phyloP scores from a whole-genome alignment of 1,284 basidiomycete species.

The Ceratobasidium sp. region DNA sequence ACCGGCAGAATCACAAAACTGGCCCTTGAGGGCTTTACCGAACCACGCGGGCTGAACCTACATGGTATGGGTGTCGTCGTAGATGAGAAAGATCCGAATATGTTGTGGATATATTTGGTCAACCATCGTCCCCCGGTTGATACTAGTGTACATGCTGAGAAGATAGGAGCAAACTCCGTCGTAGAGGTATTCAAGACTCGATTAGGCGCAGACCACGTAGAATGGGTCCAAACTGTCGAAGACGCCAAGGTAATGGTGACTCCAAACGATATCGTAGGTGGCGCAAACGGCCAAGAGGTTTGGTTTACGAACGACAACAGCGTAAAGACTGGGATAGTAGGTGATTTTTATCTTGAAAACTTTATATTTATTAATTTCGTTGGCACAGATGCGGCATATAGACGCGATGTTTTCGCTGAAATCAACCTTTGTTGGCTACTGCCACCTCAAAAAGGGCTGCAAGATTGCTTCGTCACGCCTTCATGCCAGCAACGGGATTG shows the following conservation, averaged over 20 bases:
- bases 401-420: slow-evolving; percentile 45
- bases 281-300: slow-evolving; percentile 67
- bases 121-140: slow-evolving; percentile 68
- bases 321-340: slow-evolving; percentile 65
- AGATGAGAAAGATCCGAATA: slow-evolving; percentile 60
- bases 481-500: slow-evolving; percentile 67
- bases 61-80: slow-evolving; percentile 80
- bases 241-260: slow-evolving; percentile 65
- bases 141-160: slow-evolving; percentile 54
- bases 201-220: slow-evolving; percentile 59
- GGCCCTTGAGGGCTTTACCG: slow-evolving; percentile 56
- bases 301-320: slow-evolving; percentile 74
- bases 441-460: slow-evolving; percentile 67
- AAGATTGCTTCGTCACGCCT: slow-evolving; percentile 62
- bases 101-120: slow-evolving; percentile 71
- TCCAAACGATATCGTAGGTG: slow-evolving; percentile 76
- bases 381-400: slow-evolving; percentile 50
- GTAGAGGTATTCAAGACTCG: slow-evolving; percentile 75
- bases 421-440: slow-evolving; percentile 65
- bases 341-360: slow-evolving; percentile 47
- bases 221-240: slow-evolving; percentile 68
- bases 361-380: slow-evolving; percentile 45
- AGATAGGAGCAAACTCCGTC: slow-evolving; percentile 72
- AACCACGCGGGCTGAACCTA: slow-evolving; percentile 62
- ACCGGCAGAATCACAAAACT: slow-evolving; percentile 56